Evolutionary conservation across 257 asterid genomes (phyloP).

Genomic region (Solanum megistacrolobum): DNA sequence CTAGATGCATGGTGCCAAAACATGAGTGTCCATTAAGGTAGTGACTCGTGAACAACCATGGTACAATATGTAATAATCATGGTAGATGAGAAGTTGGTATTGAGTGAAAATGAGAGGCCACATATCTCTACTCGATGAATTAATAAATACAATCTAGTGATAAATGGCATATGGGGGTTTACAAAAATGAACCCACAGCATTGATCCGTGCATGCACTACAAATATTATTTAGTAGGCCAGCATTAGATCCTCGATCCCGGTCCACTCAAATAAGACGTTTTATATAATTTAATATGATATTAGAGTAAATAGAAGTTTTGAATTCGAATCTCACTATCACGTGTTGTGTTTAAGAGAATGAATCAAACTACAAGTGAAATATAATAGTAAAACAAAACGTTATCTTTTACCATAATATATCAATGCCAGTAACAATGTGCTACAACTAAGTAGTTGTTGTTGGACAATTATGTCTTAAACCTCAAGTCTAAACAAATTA

Average conservation of each 20-base stretch:
- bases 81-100: constrained; percentile 1
- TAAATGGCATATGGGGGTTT: not conserved
- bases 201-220: not conserved
- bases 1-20: not conserved
- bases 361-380: not conserved
- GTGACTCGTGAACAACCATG: not conserved
- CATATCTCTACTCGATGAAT: not conserved
- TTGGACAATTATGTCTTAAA: not conserved
- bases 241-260: not conserved
- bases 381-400: not conserved
- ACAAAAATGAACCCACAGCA: not conserved
- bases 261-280: not conserved
- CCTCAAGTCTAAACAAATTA: not conserved
- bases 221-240: not conserved
- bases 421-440: not conserved
- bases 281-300: not conserved
- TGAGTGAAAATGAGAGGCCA: not conserved
- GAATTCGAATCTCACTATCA: not conserved
- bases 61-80: not conserved
- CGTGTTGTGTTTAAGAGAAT: no score
- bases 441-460: not conserved
- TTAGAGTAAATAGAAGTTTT: rapidly evolving
- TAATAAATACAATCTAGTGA: not conserved
- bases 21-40: not conserved
- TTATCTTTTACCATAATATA: not conserved